Evolutionary conservation across 805 yeast genomes (phyloP).

Genomic region (Saccharomycopsis fermentans): DNA sequence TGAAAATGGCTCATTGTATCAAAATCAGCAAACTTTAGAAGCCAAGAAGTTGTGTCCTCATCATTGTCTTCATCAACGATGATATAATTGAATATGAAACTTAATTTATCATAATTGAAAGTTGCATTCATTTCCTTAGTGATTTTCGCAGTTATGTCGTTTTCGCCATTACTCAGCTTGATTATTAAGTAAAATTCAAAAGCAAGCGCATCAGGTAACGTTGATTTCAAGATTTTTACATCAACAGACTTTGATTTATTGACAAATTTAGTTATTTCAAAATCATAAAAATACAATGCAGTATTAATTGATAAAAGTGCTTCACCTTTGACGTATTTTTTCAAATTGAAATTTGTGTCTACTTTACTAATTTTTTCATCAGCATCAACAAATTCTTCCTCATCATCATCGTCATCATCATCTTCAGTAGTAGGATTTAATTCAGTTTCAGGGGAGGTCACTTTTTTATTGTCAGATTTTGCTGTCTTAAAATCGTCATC

Average conservation of each 20-base stretch:
- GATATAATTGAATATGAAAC: constrained; percentile 59
- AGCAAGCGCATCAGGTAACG: constrained; percentile 29
- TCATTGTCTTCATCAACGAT: constrained; percentile 24
- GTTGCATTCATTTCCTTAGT: constrained; percentile 49
- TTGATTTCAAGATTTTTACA: constrained; percentile 27
- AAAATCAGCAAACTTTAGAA: constrained; percentile 41
- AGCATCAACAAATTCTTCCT: constrained; percentile 12
- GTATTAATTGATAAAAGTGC: constrained; percentile 19
- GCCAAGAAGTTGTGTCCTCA: constrained; percentile 45
- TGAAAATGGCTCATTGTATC: constrained; percentile 43
- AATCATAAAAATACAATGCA: constrained; percentile 50
- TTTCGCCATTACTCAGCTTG: constrained; percentile 18
- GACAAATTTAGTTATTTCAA: constrained; percentile 37
- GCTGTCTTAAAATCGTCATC: constrained; percentile 17
- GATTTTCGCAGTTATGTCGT: constrained; percentile 22
- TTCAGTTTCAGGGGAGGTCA: not conserved
- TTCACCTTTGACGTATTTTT: not conserved
- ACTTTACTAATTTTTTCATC: not conserved
- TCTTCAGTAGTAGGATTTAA: not conserved
- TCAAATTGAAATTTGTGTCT: not conserved
- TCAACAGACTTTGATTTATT: constrained; percentile 28
- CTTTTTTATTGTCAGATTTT: not conserved
- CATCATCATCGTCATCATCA: not conserved
- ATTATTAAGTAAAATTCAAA: constrained; percentile 47
- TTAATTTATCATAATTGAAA: constrained; percentile 43